Evolutionary conservation across 768 basidiomycete species (phyloP), one percentile per base, ranked within the genome.

Genomic region (Tubosaeta sp.): DNA sequence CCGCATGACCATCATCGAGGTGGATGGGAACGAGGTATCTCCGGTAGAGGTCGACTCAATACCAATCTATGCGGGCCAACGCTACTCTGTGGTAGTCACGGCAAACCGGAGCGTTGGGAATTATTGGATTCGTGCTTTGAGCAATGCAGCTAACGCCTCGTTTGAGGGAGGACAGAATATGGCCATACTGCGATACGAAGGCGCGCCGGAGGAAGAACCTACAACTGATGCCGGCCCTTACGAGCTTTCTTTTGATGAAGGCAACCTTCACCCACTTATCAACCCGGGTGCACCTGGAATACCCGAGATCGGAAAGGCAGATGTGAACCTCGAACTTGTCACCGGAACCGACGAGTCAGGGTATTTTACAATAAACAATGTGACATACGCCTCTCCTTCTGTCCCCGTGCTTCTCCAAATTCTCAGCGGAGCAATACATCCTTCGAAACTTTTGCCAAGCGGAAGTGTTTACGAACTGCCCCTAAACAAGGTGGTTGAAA

Each of bases 321-420:
- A 76, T 39, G 62, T 75, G 32, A 62, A 59, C 14, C 43, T 75
- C 19, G 61, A 66, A 35, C 55, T 62, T 10, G 19, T 41, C 9
- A 24, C 52, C 2, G 48, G 52, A 3, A n/a, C 16, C 35, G 51
- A 48, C 19, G 31, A 22, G 5, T 6, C 31, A 4, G 44, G 45
- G 3, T 46, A 42, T 14, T 61, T 57, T 51, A 51, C 41, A 19
- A 29, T 66, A 13, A 72, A 72, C 51, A 56, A 54, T 19, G 54
- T 55, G 21, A 59, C 69, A 12, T 79, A 63, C 55, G 34, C 61
- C 2, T 57, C 70, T 5, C 78, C 81, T 0, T 64, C 68, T 1
- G 66, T 74, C 2, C 80, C 81, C 0, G 77, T 79, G 13, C 69
- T 83, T 9, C 69, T 81, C 3, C 81, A 83, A 55, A 77, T 82